Evolutionary conservation across 2,329 filamentous ascomycete genomes (phyloP).

Genomic region (Colletotrichum sp.): DNA sequence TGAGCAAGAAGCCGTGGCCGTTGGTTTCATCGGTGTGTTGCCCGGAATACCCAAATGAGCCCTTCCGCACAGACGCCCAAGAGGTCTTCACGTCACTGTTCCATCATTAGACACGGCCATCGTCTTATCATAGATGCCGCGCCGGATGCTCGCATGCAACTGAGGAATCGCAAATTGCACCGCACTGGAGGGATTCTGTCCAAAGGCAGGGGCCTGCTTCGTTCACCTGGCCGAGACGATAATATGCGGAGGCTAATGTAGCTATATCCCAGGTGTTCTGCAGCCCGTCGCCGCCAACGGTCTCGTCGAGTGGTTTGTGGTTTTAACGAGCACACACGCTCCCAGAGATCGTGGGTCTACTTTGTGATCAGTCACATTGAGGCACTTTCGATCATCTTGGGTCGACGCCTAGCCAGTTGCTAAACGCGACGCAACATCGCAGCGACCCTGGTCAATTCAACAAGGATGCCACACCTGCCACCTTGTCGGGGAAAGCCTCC

Average conservation of each 20-base stretch:
- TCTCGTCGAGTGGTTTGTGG: neutral
- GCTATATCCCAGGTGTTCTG: neutral
- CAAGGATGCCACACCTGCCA: neutral
- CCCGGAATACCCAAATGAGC: neutral
- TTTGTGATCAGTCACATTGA: slow-evolving; percentile 10
- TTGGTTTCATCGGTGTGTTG: neutral
- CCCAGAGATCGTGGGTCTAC: neutral
- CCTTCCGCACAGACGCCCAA: neutral
- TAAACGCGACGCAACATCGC: neutral
- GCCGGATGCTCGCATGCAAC: neutral
- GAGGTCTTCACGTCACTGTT: neutral
- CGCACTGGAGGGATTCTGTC: neutral
- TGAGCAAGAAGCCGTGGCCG: neutral
- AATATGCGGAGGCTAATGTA: neutral
- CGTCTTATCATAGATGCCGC: neutral
- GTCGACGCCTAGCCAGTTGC: neutral
- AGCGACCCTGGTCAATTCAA: neutral
- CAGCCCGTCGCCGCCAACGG: neutral
- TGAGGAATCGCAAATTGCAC: neutral
- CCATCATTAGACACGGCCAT: neutral
- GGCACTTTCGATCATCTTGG: slow-evolving; percentile 2
- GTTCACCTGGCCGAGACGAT: neutral
- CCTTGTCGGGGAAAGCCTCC: neutral
- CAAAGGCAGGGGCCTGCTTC: neutral
- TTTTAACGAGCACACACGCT: neutral